A percentile compares a stretch with the other conserved stretches of the same genome.
These are phyloP conservation scores for Candida coleopterorum DNA, from an alignment of 805 yeast species.

Conservation along the genomic window DNA sequence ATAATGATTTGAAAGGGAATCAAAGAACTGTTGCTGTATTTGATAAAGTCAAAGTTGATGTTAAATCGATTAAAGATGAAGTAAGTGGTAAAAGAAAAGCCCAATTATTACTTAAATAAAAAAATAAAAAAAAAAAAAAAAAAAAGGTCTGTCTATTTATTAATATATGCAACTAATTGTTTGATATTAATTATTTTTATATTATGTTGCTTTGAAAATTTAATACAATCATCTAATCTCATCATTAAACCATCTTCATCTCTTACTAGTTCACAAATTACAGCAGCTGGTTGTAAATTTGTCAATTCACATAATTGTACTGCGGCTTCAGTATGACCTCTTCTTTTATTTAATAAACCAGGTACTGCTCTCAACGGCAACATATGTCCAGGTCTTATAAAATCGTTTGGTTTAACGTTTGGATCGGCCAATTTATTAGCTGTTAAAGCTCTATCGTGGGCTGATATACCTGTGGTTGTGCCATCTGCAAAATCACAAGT, in stretches of 20 bases:
- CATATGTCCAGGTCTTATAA: constrained; percentile 90
- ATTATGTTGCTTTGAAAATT: constrained; percentile 57
- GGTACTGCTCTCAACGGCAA: constrained; percentile 88
- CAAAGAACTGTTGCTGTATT: constrained; percentile 61
- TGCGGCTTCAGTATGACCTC: constrained; percentile 97
- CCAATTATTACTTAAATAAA: constrained; percentile 54
- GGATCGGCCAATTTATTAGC: constrained; percentile 66
- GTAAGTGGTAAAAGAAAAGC: constrained; percentile 91
- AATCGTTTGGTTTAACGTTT: constrained; percentile 51
- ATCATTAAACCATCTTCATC: constrained; percentile 95
- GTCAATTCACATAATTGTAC: constrained; percentile 79
- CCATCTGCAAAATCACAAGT: constrained; percentile 84
- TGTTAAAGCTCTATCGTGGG: constrained; percentile 88
- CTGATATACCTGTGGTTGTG: constrained; percentile 95
- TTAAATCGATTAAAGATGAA: constrained; percentile 78
- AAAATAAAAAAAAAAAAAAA: not conserved
- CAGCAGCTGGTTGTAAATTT: constrained; percentile 80
- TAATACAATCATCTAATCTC: constrained; percentile 80
- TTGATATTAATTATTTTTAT: constrained; percentile 78
- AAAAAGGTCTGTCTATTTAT: constrained; percentile 1
- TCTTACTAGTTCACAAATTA: constrained; percentile 88
- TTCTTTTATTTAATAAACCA: constrained; percentile 74
- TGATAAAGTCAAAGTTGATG: constrained; percentile 80
- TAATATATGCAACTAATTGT: constrained; percentile 46
- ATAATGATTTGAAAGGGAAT: constrained; percentile 44